Percentiles rank a stretch among this genome's conserved stretches.
Conservation (phyloP, 2,329 filamentous ascomycete species). For the Colletotrichum tabaci region DNA sequence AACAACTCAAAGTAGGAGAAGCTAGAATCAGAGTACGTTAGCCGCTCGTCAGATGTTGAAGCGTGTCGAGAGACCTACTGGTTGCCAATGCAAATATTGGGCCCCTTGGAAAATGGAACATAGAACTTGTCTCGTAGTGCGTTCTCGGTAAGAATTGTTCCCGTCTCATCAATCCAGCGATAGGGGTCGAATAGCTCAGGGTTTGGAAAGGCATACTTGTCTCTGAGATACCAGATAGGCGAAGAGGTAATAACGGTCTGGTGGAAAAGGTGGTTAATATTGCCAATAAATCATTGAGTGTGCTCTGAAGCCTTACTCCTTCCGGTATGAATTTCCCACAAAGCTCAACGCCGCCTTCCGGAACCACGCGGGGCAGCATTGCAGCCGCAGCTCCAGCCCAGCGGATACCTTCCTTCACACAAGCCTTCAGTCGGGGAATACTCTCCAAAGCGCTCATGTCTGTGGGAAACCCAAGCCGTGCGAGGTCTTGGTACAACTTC, state of each 20-base stretch:
- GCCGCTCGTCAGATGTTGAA: background rate
- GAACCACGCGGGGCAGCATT: slow-evolving; percentile 48
- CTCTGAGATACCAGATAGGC: slow-evolving; percentile 50
- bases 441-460: slow-evolving; percentile 46
- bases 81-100: slow-evolving; percentile 48
- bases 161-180: slow-evolving; percentile 45
- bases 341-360: slow-evolving; percentile 45
- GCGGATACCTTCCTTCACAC: slow-evolving; percentile 48
- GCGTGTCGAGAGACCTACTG: slow-evolving; percentile 44
- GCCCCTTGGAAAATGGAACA: slow-evolving; percentile 49
- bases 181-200: slow-evolving; percentile 47
- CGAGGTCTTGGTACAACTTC: slow-evolving; percentile 45
- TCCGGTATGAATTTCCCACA: slow-evolving; percentile 45
- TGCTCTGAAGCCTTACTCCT: slow-evolving; percentile 39
- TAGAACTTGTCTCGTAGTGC: slow-evolving; percentile 47
- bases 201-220: slow-evolving; percentile 47
- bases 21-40: background rate
- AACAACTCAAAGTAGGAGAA: slow-evolving; percentile 24
- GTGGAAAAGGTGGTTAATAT: background rate
- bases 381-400: slow-evolving; percentile 48
- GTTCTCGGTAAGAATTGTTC: slow-evolving; percentile 33
- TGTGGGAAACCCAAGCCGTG: slow-evolving; percentile 42
- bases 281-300: background rate
- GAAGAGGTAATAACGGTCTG: slow-evolving; percentile 49
- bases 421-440: slow-evolving; percentile 45